Evolutionary conservation across 2,329 filamentous ascomycete genomes (phyloP).

Genomic region (Xylaria polymorpha): DNA sequence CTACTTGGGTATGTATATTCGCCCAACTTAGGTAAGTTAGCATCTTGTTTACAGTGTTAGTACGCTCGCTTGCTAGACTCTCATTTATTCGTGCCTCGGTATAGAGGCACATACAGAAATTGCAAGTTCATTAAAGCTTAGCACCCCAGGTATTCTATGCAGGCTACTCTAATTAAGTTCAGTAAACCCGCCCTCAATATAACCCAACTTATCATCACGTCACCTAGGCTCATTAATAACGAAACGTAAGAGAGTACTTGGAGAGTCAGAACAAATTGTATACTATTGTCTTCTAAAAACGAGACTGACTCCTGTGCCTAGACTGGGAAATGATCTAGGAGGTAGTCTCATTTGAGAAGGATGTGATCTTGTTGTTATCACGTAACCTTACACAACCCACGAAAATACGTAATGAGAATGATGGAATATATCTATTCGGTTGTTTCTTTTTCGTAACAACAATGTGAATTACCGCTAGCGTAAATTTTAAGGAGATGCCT

Average conservation of each 20-base stretch:
- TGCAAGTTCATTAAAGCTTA: no score
- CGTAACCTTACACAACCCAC: not conserved
- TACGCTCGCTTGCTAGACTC: no score
- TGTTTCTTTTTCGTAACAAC: not conserved
- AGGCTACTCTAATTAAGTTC: no score
- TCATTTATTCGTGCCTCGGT: no score
- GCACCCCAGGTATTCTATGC: no score
- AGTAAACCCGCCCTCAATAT: not conserved
- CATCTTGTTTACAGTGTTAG: no score
- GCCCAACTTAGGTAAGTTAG: no score
- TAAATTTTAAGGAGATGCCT: no score
- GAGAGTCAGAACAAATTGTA: not conserved
- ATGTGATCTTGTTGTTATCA: not conserved
- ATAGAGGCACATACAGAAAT: no score
- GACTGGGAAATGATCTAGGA: not conserved
- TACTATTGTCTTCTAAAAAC: not conserved
- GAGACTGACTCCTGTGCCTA: not conserved
- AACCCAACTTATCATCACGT: not conserved
- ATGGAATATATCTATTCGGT: not conserved
- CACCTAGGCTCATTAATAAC: not conserved
- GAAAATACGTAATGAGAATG: not conserved
- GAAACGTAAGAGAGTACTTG: not conserved
- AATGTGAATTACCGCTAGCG: not conserved
- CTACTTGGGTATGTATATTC: not conserved
- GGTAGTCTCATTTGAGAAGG: not conserved